Evolutionary conservation across 2,329 filamentous ascomycete genomes (phyloP), one percentile per base, ranked within the genome.

Genomic region (Exserohilum rostratum): DNA sequence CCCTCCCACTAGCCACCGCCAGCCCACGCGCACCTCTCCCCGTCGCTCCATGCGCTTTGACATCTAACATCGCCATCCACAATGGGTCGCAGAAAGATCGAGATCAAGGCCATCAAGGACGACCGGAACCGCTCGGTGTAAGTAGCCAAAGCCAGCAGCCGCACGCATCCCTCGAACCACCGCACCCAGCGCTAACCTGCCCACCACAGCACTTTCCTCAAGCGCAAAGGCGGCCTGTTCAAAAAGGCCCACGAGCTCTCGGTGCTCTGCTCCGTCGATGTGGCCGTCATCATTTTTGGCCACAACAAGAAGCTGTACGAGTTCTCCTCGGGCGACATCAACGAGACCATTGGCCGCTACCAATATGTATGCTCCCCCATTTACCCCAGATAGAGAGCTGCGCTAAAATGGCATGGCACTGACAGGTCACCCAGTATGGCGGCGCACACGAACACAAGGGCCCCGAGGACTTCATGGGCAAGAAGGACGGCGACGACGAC

Each of bases 41-140:
- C 46, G 46, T 50, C 50, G 52, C 56, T 64, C 67, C 53, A 73
- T 74, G 69, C 65, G 64, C 70, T 33, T 64, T 62, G 62, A 61
- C 67, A 49, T 57, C 61, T 70, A 56, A 37, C 55, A 46, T 58
- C 46, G 37, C 35, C 43, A 48, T 43, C 47, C 62, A 73, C 54
- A 58, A 99, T 99, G 95, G 95, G 95, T 77, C 89, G 95, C 78
- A 88, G 95, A 85, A 99, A 99, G 87, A 99, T 99, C 76, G 95
- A 98, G 82, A 98, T 99, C 83, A 97, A 97, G 81, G 91, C 93
- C 68, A 98, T 98, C 84, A 97, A 96, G 80, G 93, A 97, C 87
- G 93, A 97, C 79, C 87, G 93, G 71, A 97, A 97, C 76, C 91
- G 93, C 76, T 96, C 93, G 71, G 93, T 97, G 93, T 97, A 91